These are phyloP conservation scores for Solanum verrucosum DNA, from an alignment of 257 asterid species.

Conservation along the genomic window DNA sequence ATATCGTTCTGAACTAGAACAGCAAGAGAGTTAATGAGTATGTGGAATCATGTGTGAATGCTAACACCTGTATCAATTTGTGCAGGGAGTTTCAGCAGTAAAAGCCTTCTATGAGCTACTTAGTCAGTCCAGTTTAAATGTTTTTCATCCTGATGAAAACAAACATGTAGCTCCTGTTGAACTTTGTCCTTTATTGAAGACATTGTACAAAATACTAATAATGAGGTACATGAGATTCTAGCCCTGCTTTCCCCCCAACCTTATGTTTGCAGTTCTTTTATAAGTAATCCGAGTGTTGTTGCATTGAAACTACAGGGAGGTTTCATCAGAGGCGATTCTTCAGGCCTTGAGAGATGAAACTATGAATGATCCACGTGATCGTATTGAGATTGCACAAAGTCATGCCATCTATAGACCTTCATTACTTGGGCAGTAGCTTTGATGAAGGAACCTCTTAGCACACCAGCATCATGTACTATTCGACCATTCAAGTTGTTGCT, in stretches of 20 bases:
- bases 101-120: constrained; percentile 77
- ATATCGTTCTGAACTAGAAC: background rate
- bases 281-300: background rate
- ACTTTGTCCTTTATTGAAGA: constrained; percentile 78
- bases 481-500: background rate
- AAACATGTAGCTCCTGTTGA: constrained; percentile 77
- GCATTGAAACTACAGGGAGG: constrained; percentile 41
- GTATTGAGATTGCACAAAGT: constrained; percentile 75
- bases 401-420: constrained; percentile 84
- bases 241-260: background rate
- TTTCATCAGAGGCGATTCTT: constrained; percentile 48
- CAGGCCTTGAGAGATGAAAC: constrained; percentile 73
- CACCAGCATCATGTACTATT: background rate
- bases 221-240: constrained; percentile 25
- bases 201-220: constrained; percentile 58
- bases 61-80: background rate
- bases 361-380: constrained; percentile 81
- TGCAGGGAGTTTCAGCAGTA: constrained; percentile 87
- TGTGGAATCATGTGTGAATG: background rate
- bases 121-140: constrained; percentile 62
- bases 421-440: constrained; percentile 43
- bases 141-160: constrained; percentile 60
- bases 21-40: background rate
- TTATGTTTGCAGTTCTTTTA: too few species aligned
- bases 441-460: constrained; percentile 1